phyloP scores from a whole-genome alignment of 108 stramenopile genomes.

The Pseudonitzschia pungens region DNA sequence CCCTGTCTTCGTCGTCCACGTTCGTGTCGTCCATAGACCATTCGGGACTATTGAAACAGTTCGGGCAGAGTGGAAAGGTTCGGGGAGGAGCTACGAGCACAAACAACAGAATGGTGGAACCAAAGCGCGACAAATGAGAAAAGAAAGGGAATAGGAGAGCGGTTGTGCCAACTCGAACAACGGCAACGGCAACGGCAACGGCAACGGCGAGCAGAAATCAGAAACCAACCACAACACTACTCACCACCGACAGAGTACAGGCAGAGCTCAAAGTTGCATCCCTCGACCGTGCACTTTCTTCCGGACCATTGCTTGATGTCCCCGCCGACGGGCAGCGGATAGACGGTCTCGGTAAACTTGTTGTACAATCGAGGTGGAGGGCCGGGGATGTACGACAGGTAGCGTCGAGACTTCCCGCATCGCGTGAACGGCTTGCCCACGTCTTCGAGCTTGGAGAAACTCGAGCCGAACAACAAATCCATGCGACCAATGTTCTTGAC shows the following conservation, averaged over 20 bases:
- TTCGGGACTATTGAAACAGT: conserved; percentile 83
- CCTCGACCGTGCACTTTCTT: conserved; percentile 59
- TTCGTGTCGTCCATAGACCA: conserved; percentile 49
- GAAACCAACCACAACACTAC: not conserved
- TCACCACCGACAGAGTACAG: conserved; percentile 66
- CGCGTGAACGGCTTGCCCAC: conserved; percentile 88
- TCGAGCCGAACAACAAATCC: conserved; percentile 87
- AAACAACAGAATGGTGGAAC: not conserved
- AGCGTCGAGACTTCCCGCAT: conserved; percentile 69
- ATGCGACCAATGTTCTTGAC: conserved; percentile 73
- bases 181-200: not conserved
- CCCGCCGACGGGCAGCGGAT: conserved; percentile 79
- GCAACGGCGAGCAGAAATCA: not conserved
- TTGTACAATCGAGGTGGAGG: conserved; percentile 77
- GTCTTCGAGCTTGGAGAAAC: conserved; percentile 87
- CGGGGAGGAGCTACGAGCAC: conserved; percentile 49
- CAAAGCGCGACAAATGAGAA: not conserved
- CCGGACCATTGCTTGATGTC: conserved; percentile 85
- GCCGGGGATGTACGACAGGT: conserved; percentile 59
- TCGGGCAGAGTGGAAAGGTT: conserved; percentile 85
- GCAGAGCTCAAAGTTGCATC: conserved; percentile 86
- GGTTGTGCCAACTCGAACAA: not conserved
- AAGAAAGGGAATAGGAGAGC: not conserved
- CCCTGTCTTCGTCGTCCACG: conserved; percentile 48
- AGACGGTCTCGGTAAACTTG: conserved; percentile 81